Evolutionary conservation across 306 rosid genomes (phyloP).

Genomic region (Vigna nakashimae): DNA sequence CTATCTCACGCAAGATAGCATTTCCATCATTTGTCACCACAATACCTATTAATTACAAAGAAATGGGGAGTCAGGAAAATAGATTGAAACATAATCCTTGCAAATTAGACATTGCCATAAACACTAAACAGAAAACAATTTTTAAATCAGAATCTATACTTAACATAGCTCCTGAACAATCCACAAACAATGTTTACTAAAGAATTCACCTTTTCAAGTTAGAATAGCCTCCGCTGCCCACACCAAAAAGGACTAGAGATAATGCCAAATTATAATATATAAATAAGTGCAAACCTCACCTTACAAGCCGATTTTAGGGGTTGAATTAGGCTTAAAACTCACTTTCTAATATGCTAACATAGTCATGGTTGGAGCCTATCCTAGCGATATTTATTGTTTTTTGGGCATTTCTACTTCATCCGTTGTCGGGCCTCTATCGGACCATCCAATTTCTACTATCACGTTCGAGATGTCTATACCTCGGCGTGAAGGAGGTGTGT

Average conservation of each 20-base stretch:
- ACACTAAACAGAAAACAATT: not conserved
- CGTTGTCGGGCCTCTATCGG: too few species aligned
- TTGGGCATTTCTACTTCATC: too few species aligned
- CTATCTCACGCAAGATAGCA: constrained; percentile 93
- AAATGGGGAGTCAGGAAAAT: not conserved
- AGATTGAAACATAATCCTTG: not conserved
- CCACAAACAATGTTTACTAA: constrained; percentile 4
- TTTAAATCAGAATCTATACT: not conserved
- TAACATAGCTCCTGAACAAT: not conserved
- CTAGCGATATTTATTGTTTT: too few species aligned
- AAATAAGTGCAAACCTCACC: too few species aligned
- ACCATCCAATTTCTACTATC: too few species aligned
- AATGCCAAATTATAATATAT: too few species aligned
- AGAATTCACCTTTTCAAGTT: not conserved
- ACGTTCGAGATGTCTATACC: too few species aligned
- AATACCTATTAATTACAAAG: constrained; percentile 62
- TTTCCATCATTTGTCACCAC: constrained; percentile 99
- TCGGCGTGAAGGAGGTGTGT: too few species aligned
- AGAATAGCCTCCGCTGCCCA: not conserved
- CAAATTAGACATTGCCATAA: not conserved
- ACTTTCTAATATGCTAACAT: too few species aligned
- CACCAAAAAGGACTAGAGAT: not conserved
- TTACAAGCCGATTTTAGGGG: too few species aligned
- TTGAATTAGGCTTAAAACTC: too few species aligned
- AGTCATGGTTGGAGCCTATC: too few species aligned